Percentiles rank a stretch among this genome's conserved stretches.
Evolutionary conservation across 495 filamentous ascomycete species (phyloP).

Genomic region (Pseudevernia furfuracea): DNA sequence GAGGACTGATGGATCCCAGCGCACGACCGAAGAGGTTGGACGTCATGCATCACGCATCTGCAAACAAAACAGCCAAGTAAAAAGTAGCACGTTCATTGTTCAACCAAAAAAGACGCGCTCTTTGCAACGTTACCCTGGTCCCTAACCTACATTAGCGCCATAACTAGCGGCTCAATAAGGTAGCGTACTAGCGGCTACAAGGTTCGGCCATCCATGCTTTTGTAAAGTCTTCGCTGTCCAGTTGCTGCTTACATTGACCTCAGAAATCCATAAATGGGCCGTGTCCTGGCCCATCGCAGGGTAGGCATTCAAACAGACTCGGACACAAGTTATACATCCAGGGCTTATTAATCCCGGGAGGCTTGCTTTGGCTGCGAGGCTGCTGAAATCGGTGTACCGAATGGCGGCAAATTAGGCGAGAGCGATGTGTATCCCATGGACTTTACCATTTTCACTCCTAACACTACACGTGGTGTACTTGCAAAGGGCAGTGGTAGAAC

Average conservation of each 20-base stretch:
- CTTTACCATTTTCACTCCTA: not conserved
- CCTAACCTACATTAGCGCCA: no score
- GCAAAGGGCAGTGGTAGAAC: not conserved
- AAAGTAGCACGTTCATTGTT: no score
- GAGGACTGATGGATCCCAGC: conserved; percentile 53
- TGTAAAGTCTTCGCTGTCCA: not conserved
- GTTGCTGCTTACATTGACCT: not conserved
- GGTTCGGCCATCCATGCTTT: no score
- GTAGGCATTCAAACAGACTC: not conserved
- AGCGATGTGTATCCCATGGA: not conserved
- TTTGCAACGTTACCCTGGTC: no score
- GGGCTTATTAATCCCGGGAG: not conserved
- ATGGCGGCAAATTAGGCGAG: not conserved
- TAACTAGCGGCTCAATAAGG: no score
- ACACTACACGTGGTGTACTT: no score
- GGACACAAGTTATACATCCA: not conserved
- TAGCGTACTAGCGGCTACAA: no score
- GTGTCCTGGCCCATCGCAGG: not conserved
- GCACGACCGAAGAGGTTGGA: conserved; percentile 65
- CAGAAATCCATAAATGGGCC: not conserved
- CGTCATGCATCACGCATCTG: conserved; percentile 59
- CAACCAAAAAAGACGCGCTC: no score
- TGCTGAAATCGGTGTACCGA: not conserved
- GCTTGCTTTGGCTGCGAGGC: no score
- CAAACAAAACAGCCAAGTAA: no score